phyloP scores from a whole-genome alignment of 2,329 filamentous ascomycete species.

The Colletotrichum theobromicola region DNA sequence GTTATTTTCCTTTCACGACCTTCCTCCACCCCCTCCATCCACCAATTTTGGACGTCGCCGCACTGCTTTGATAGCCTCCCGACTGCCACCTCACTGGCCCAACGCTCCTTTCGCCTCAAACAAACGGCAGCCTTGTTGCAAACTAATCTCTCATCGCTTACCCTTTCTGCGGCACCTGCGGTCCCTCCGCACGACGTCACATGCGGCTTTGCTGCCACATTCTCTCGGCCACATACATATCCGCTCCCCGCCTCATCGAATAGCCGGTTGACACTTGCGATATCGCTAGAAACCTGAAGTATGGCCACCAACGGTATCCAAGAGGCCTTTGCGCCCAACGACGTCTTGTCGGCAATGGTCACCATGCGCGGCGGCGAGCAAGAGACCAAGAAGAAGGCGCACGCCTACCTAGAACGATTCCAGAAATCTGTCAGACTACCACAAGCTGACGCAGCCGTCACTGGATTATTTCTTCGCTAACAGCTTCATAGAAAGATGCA shows the following conservation, averaged over 20 bases:
- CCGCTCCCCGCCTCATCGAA: neutral
- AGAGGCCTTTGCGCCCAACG: slow-evolving; percentile 75
- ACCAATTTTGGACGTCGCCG: slow-evolving; percentile 14
- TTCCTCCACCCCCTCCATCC: slow-evolving; percentile 19
- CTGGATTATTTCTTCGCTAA: neutral
- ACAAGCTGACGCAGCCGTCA: slow-evolving; percentile 12
- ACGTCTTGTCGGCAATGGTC: slow-evolving; percentile 83
- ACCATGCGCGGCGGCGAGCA: slow-evolving; percentile 90
- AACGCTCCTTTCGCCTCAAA: slow-evolving; percentile 11
- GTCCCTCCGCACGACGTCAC: neutral
- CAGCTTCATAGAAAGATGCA: slow-evolving; percentile 73
- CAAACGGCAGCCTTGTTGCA: neutral
- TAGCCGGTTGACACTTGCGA: neutral
- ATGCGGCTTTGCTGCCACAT: slow-evolving; percentile 2
- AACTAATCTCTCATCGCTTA: neutral
- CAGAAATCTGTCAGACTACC: slow-evolving; percentile 87
- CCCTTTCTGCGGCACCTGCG: neutral
- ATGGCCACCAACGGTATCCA: slow-evolving; percentile 73
- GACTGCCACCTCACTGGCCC: slow-evolving; percentile 6
- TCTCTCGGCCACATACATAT: neutral
- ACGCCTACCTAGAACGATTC: slow-evolving; percentile 90
- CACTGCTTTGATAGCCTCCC: slow-evolving; percentile 12
- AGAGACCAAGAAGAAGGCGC: slow-evolving; percentile 85
- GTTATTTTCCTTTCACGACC: slow-evolving; percentile 21
- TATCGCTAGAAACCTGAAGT: slow-evolving; percentile 24